Evolutionary conservation across 495 filamentous ascomycete species (phyloP).

Genomic region (Tuber indicum): DNA sequence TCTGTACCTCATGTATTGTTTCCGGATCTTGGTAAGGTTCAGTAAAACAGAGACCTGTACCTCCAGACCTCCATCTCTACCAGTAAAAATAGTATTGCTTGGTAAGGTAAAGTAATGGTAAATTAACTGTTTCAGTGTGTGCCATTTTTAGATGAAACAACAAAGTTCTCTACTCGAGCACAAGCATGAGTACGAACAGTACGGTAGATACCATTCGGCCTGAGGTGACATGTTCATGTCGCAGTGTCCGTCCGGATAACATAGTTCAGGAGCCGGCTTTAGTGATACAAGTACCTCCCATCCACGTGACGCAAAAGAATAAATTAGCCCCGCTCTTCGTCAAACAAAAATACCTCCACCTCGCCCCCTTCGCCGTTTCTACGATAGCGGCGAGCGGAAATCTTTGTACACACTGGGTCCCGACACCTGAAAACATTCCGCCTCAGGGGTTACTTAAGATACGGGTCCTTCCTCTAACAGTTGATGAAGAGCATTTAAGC

Average conservation of each 20-base stretch:
- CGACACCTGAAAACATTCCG: background rate
- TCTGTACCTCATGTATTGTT: too few relatives aligned
- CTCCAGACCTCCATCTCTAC: too few relatives aligned
- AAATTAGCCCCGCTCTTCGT: background rate
- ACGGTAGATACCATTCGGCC: too few relatives aligned
- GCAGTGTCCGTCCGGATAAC: background rate
- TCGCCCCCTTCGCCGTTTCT: background rate
- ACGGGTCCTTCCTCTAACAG: background rate
- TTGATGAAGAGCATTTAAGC: background rate
- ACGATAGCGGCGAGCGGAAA: background rate
- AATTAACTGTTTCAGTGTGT: too few relatives aligned
- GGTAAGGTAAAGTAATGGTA: too few relatives aligned
- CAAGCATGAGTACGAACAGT: too few relatives aligned
- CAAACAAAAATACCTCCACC: background rate
- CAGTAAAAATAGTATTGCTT: too few relatives aligned
- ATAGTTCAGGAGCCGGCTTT: background rate
- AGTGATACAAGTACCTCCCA: too few relatives aligned
- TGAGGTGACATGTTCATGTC: background rate
- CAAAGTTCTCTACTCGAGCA: too few relatives aligned
- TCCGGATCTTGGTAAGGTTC: too few relatives aligned
- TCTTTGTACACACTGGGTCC: background rate
- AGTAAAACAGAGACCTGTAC: too few relatives aligned
- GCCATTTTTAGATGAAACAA: too few relatives aligned
- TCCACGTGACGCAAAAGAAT: background rate
- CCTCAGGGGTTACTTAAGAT: background rate